phyloP scores from a whole-genome alignment of 495 filamentous ascomycete species.

The Trichoderma reesei region DNA sequence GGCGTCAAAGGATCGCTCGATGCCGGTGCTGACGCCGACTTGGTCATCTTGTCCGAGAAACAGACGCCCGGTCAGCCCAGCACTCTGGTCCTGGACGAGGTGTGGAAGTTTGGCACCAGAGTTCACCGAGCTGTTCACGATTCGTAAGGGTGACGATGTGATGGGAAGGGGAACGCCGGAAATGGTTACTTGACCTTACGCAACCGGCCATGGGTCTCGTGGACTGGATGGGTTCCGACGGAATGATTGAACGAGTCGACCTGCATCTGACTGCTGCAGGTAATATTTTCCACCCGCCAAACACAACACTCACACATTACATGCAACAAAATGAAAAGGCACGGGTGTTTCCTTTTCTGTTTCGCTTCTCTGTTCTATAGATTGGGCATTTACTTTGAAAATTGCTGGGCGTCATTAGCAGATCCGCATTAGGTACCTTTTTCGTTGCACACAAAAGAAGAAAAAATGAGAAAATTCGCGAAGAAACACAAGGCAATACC shows the following conservation, averaged over 20 bases:
- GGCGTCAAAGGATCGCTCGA: slow-evolving; percentile 57
- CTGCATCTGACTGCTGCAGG: background rate
- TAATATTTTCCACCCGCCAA: background rate
- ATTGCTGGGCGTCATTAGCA: slow-evolving; percentile 1
- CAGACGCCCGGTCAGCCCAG: slow-evolving; percentile 32
- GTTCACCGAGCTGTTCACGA: slow-evolving; percentile 12
- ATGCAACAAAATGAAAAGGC: background rate
- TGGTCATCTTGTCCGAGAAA: slow-evolving; percentile 56
- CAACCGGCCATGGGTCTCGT: no score
- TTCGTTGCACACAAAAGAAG: background rate
- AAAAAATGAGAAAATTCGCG: background rate
- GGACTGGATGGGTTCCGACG: no score
- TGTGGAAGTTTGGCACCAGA: slow-evolving; percentile 64
- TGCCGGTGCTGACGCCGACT: slow-evolving; percentile 66
- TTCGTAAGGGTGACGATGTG: no score
- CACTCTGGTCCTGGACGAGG: slow-evolving; percentile 56
- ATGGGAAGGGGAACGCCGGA: no score
- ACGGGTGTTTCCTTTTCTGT: background rate
- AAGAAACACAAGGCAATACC: background rate
- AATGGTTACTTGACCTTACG: no score
- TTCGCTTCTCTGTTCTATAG: background rate
- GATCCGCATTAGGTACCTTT: background rate
- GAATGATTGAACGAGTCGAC: background rate
- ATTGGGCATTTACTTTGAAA: background rate
- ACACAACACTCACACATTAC: background rate